phyloP scores from a whole-genome alignment of 257 asterid genomes.

The Solanum habrochaites region DNA sequence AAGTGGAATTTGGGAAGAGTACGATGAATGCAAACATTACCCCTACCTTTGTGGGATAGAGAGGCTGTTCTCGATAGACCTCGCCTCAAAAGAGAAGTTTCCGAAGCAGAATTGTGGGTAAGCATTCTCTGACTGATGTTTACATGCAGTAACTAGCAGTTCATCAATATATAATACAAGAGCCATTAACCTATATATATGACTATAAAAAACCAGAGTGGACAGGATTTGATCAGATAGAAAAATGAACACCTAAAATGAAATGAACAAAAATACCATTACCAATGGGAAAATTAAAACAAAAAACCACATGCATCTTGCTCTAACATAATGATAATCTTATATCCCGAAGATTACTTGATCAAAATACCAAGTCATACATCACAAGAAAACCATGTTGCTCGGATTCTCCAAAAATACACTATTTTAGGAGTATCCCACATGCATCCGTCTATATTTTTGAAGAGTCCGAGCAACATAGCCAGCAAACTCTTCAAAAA shows the following conservation, averaged over 20 bases:
- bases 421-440: not conserved
- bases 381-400: not conserved
- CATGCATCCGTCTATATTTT: not conserved
- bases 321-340: not conserved
- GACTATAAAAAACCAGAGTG: not conserved
- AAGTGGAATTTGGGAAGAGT: not conserved
- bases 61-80: not conserved
- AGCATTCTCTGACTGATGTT: not conserved
- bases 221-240: not conserved
- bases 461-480: not conserved
- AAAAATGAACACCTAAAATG: not conserved
- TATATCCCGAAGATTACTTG: not conserved
- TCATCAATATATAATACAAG: not conserved
- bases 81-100: not conserved
- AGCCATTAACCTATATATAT: not conserved
- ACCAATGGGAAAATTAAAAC: not conserved
- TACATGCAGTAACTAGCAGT: not conserved
- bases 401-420: not conserved
- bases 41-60: not conserved
- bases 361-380: not conserved
- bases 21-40: not conserved
- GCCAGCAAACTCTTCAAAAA: not conserved
- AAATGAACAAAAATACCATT: not conserved
- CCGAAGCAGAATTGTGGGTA: not conserved
- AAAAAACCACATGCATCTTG: not conserved